Conservation (phyloP, 2,329 filamentous ascomycete species). For the Venturia effusa region DNA sequence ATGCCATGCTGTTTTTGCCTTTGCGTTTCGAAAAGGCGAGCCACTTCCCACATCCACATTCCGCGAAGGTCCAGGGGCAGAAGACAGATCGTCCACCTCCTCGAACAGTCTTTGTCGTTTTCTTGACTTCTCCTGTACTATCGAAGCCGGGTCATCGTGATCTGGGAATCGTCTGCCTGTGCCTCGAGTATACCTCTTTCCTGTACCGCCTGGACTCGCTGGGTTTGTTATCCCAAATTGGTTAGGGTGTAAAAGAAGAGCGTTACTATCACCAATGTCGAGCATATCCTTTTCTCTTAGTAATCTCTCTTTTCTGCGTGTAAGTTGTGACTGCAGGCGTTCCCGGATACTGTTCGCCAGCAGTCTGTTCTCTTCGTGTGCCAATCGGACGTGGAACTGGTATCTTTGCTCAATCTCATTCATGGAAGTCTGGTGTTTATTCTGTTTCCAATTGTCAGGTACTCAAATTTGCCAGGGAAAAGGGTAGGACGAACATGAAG, state of each 20-base stretch:
- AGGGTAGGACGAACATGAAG: conserved; percentile 54
- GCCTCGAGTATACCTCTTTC: conserved; percentile 54
- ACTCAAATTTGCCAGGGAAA: neutral
- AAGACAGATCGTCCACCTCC: conserved; percentile 31
- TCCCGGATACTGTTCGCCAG: conserved; percentile 50
- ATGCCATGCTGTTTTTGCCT: conserved; percentile 39
- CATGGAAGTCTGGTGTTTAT: conserved; percentile 45
- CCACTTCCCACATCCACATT: conserved; percentile 37
- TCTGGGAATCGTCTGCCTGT: conserved; percentile 47
- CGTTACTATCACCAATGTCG: conserved; percentile 55
- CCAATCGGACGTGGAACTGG: conserved; percentile 49
- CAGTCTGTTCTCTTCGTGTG: conserved; percentile 50
- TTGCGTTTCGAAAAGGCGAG: conserved; percentile 41
- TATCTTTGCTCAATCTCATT: conserved; percentile 46
- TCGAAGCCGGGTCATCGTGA: conserved; percentile 31
- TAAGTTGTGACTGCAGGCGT: conserved; percentile 47
- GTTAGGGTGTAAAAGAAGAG: conserved; percentile 52
- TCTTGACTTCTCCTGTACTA: conserved; percentile 36
- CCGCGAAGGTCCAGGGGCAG: conserved; percentile 31
- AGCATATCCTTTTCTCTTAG: conserved; percentile 57
- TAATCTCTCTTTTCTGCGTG: conserved; percentile 45
- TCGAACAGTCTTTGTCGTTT: conserved; percentile 46
- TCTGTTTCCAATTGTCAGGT: conserved; percentile 26
- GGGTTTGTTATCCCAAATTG: conserved; percentile 57
- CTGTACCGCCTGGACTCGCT: conserved; percentile 49